Evolutionary conservation across 352 stramenopile species (phyloP).

Genomic region (Pythium aquatile): DNA sequence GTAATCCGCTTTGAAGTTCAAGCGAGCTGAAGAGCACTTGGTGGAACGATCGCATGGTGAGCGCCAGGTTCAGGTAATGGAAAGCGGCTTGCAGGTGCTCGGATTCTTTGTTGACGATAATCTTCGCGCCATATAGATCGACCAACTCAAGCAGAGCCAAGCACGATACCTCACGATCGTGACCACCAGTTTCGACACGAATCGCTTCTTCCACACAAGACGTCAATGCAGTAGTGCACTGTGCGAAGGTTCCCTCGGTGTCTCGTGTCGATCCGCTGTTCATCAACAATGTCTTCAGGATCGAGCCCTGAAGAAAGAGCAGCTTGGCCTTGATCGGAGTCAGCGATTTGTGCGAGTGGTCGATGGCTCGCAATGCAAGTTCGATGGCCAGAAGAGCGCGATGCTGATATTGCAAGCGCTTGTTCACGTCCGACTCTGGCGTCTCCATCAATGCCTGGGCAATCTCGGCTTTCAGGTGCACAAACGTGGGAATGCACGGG

Average conservation of each 20-base stretch:
- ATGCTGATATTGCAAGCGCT: background rate
- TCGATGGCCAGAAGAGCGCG: slow-evolving; percentile 35
- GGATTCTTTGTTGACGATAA: slow-evolving; percentile 40
- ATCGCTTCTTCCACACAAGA: slow-evolving; percentile 33
- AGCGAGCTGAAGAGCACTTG: slow-evolving; percentile 54
- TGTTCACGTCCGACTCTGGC: background rate
- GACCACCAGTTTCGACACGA: slow-evolving; percentile 35
- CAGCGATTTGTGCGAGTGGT: slow-evolving; percentile 46
- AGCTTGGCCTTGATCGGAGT: slow-evolving; percentile 41
- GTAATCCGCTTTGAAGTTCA: slow-evolving; percentile 50
- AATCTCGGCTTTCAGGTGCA: slow-evolving; percentile 54
- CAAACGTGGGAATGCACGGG: slow-evolving; percentile 43
- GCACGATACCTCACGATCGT: slow-evolving; percentile 56
- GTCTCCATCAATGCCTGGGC: slow-evolving; percentile 48
- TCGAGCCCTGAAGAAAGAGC: slow-evolving; percentile 48
- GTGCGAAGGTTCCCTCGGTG: background rate
- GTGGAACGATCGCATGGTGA: slow-evolving; percentile 43
- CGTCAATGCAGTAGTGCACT: slow-evolving; percentile 19
- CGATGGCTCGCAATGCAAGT: slow-evolving; percentile 35
- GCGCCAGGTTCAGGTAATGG: slow-evolving; percentile 60
- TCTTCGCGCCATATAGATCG: slow-evolving; percentile 50
- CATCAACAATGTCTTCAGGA: slow-evolving; percentile 48
- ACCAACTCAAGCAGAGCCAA: slow-evolving; percentile 62
- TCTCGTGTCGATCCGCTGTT: slow-evolving; percentile 7
- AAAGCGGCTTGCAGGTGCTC: slow-evolving; percentile 67